These are phyloP conservation scores for Neurospora crassa DNA, from an alignment of 2,329 filamentous ascomycete genomes.

Conservation along the genomic window DNA sequence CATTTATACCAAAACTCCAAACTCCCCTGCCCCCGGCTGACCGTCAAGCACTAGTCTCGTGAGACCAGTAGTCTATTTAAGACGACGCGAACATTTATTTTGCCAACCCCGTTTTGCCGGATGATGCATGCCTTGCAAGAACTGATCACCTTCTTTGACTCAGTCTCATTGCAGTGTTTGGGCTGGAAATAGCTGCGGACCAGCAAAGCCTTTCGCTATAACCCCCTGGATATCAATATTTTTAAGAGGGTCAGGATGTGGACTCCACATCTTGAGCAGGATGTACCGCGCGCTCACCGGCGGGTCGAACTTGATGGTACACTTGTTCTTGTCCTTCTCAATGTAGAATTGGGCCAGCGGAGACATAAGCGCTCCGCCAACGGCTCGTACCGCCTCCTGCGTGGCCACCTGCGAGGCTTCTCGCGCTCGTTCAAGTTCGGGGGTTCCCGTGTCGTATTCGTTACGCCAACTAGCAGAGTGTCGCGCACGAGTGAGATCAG, in stretches of 20 bases:
- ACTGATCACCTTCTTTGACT: not conserved
- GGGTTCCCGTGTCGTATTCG: slow-evolving; percentile 18
- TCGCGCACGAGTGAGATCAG: slow-evolving; percentile 7
- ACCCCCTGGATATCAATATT: slow-evolving; percentile 91
- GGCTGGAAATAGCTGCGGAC: slow-evolving; percentile 65
- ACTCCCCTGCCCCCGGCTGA: not conserved
- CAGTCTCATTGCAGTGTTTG: slow-evolving; percentile 52
- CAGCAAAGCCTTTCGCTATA: slow-evolving; percentile 73
- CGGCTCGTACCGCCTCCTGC: slow-evolving; percentile 46
- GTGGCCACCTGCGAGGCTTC: slow-evolving; percentile 43
- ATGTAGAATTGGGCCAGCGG: slow-evolving; percentile 81
- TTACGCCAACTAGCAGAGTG: slow-evolving; percentile 9
- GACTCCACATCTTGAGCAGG: slow-evolving; percentile 83
- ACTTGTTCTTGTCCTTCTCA: slow-evolving; percentile 70
- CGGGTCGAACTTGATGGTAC: slow-evolving; percentile 77
- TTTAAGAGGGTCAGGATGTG: slow-evolving; percentile 34
- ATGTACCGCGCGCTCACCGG: slow-evolving; percentile 76
- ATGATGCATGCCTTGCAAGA: not conserved
- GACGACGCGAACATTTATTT: not conserved
- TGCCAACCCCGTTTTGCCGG: not conserved
- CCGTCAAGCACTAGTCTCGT: not conserved
- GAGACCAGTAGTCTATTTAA: not conserved
- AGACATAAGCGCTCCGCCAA: slow-evolving; percentile 51
- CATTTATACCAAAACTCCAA: not conserved
- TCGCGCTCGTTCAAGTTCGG: slow-evolving; percentile 28